These are phyloP conservation scores for Mycena albidolilacea DNA, from an alignment of 768 basidiomycete species.

Conservation along the genomic window DNA sequence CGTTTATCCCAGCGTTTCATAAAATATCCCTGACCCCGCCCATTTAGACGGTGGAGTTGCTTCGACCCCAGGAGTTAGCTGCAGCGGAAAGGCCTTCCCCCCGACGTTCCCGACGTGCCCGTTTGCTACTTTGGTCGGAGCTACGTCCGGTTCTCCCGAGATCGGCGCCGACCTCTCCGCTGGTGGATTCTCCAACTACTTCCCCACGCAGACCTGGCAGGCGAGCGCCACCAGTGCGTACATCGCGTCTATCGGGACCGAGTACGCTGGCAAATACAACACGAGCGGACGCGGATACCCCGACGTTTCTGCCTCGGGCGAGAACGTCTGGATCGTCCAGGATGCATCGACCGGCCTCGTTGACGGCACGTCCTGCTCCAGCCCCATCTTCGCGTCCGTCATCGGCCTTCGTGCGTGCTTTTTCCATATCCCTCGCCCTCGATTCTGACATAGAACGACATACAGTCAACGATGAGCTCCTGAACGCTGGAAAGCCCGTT, in stretches of 20 bases:
- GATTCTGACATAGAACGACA: neutral
- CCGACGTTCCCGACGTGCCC: conserved; percentile 64
- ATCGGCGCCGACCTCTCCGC: conserved; percentile 59
- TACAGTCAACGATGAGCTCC: conserved; percentile 57
- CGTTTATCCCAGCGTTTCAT: neutral
- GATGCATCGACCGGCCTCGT: conserved; percentile 44
- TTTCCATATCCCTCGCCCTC: neutral
- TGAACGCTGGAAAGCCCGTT: conserved; percentile 50
- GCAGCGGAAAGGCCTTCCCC: conserved; percentile 54
- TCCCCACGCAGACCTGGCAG: conserved; percentile 45
- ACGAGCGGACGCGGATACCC: conserved; percentile 47
- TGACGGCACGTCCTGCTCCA: conserved; percentile 63
- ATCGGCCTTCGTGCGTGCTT: conserved; percentile 51
- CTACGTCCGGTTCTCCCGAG: conserved; percentile 58
- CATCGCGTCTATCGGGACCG: conserved; percentile 38
- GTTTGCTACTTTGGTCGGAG: conserved; percentile 55
- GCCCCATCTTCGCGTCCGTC: conserved; percentile 64
- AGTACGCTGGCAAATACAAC: conserved; percentile 37
- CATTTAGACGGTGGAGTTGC: conserved; percentile 54
- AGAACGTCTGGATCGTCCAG: conserved; percentile 39
- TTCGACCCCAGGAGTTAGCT: conserved; percentile 44
- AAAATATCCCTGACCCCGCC: neutral
- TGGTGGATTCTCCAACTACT: conserved; percentile 67
- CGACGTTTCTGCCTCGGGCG: conserved; percentile 61
- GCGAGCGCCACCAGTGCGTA: conserved; percentile 34